Evolutionary conservation across 2,329 filamentous ascomycete species (phyloP), one percentile per base, ranked within the genome.

Genomic region (Ceratocystis lukuohia): DNA sequence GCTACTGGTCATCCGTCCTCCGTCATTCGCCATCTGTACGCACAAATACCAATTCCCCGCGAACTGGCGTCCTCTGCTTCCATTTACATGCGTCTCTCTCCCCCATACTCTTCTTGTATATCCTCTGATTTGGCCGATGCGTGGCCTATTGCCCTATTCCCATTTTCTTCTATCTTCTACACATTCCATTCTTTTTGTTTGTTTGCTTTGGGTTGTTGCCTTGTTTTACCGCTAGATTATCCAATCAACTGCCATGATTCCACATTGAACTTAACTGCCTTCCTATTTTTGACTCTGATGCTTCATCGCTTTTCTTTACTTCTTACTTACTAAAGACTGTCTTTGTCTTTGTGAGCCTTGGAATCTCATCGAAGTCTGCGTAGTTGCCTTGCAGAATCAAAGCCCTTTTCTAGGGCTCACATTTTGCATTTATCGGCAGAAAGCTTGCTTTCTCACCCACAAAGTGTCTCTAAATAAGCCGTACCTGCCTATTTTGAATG

Each of bases 221-320:
- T 59, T 37, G 28, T 22, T 37, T 33, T 59, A 28, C 15, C 37
- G 30, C 28, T 59, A 59, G 56, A 59, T 59, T 59, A 33, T 17
- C 56, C 56, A 20, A 59, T 59, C 56, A 59, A 59, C 33, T 30
- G 33, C 33, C 17, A 59, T 37, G 56, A 37, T 59, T 59, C 28
- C 15, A 30, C 15, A 37, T 20, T n/a, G 56, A 20, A 30, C 28
- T n/a, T 37, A 7, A 4, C 56, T 20, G 7, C 30, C 6, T 59
- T 37, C 12, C 56, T 20, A 30, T 59, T 37, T 15, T 7, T 37
- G 28, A 22, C 56, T 37, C 12, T 20, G 7, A 10, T 25, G 25
- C 56, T n/a, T 33, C 10, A 8, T 59, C 7, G 25, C 22, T 59
- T 8, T n/a, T n/a, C 12, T 2, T 10, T 12, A n/a, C 28, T 7